Evolutionary conservation across 2,329 filamentous ascomycete species (phyloP).

Genomic region (Zopfia rhizophila): DNA sequence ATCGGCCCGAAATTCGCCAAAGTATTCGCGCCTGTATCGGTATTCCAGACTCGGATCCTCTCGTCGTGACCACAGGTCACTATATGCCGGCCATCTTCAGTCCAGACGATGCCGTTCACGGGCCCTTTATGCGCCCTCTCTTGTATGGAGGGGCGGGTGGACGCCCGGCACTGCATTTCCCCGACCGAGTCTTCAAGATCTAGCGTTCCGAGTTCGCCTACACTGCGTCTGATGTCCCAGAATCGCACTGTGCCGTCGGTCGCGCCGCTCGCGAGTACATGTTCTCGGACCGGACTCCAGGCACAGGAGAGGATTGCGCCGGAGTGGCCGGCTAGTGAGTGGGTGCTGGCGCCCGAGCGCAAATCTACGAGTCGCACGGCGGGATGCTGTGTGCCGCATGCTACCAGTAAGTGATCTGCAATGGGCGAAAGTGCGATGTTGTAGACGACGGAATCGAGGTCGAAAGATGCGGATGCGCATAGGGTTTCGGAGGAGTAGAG

Average conservation of each 20-base stretch:
- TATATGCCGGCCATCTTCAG: conserved; percentile 78
- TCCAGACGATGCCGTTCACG: conserved; percentile 88
- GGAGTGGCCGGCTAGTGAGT: conserved; percentile 62
- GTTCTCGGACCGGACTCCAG: conserved; percentile 84
- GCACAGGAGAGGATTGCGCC: conserved; percentile 69
- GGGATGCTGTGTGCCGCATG: conserved; percentile 87
- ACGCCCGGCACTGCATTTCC: conserved; percentile 61
- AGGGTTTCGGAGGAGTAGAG: conserved; percentile 75
- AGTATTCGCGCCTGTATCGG: conserved; percentile 82
- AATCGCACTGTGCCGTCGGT: conserved; percentile 84
- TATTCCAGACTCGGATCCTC: conserved; percentile 87
- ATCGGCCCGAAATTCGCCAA: conserved; percentile 87
- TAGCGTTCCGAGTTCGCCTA: conserved; percentile 78
- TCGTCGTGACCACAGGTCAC: conserved; percentile 86
- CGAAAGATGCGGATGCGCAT: conserved; percentile 71
- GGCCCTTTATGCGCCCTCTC: conserved; percentile 77
- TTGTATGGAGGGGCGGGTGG: conserved; percentile 48
- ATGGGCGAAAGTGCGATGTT: conserved; percentile 81
- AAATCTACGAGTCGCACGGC: conserved; percentile 87
- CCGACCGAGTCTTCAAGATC: conserved; percentile 87
- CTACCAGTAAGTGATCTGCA: conserved; percentile 79
- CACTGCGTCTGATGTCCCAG: conserved; percentile 87
- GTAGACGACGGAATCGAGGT: conserved; percentile 75
- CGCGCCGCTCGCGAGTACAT: conserved; percentile 85
- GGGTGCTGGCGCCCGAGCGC: conserved; percentile 76